phyloP scores from a whole-genome alignment of 306 rosid genomes.

The Quercus wislizeni region DNA sequence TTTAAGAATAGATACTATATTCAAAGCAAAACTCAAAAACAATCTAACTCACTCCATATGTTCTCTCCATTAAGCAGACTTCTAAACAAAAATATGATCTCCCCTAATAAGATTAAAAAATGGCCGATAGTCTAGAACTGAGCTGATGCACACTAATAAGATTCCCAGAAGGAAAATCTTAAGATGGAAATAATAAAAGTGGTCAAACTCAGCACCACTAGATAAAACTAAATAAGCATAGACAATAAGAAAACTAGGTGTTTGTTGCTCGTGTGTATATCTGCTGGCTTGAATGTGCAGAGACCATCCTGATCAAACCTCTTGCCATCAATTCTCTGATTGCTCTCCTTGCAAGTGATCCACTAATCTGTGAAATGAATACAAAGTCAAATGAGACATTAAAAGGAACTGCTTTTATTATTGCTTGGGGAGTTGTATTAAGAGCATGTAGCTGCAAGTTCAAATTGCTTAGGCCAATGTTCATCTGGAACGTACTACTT shows the following conservation, averaged over 20 bases:
- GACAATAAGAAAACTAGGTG: slow-evolving; percentile 33
- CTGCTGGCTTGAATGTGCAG: slow-evolving; percentile 65
- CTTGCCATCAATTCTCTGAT: slow-evolving; percentile 63
- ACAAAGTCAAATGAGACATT: background rate
- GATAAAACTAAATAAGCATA: slow-evolving; percentile 4
- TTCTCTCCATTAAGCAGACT: background rate
- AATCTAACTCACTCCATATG: slow-evolving; percentile 6
- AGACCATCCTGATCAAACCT: slow-evolving; percentile 62
- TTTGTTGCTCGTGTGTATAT: slow-evolving; percentile 70
- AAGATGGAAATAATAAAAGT: slow-evolving; percentile 23
- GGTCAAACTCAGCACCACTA: slow-evolving; percentile 17
- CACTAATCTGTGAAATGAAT: slow-evolving; percentile 41
- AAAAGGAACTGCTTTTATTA: no score
- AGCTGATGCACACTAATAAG: slow-evolving; percentile 3
- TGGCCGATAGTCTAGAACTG: slow-evolving; percentile 15
- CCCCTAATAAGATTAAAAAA: slow-evolving; percentile 7
- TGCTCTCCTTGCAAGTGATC: slow-evolving; percentile 67
- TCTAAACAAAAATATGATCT: background rate
- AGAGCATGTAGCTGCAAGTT: background rate
- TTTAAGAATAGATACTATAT: background rate
- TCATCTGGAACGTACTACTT: background rate
- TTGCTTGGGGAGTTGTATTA: background rate
- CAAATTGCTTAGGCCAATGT: background rate
- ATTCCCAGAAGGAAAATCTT: background rate
- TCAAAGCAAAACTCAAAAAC: background rate